Base-by-base conservation (phyloP, 805 yeast genomes). In the Naumovozyma castellii region DNA sequence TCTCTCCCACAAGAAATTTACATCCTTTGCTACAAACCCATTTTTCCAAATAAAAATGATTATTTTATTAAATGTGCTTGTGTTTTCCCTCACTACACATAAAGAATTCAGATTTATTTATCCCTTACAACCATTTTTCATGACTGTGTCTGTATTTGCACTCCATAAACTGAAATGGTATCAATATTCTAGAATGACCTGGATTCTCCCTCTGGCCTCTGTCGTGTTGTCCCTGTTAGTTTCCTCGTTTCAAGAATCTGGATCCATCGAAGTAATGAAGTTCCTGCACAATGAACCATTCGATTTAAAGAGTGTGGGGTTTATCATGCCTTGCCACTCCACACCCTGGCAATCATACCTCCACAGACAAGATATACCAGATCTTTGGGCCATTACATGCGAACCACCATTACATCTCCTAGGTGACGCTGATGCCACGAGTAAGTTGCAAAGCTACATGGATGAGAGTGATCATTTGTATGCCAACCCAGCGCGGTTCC, bases 241-340 rank as follows among this genome's bases (percentile, higher is more conserved):
- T 22, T 22, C 27, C 6, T 22, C 27, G 27, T 22, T 76, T 28
- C 90, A 92, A 54, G 98, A 92, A 62, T 67, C 83, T 15, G 99
- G 98, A 1, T 95, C 78, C 15, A 74, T 88, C 13, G 78, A 73
- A 30, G 80, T 87, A 0, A 69, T 82, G 10, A 61, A 73, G 12
- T 68, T 66, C 36, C 51, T 88, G 17, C 68, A 78, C 32, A 43
- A 60, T 17, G 56, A 66, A 27, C 51, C 62, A 3, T 37, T 38
- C 2, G 49, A 55, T 3, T 68, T 75, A 8, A 45, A 60, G 6
- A 69, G 82, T 1, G 62, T 88, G 20, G 95, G 96, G 0, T 84
- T 92, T 49, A 59, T 92, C 13, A 86, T 88, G 55, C 98, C 99
- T 0, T 92, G 99, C 53, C 99, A 92, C 59, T 88, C 97, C 0